Conservation (phyloP, 257 asterid genomes). For the Perilla frutescens region DNA sequence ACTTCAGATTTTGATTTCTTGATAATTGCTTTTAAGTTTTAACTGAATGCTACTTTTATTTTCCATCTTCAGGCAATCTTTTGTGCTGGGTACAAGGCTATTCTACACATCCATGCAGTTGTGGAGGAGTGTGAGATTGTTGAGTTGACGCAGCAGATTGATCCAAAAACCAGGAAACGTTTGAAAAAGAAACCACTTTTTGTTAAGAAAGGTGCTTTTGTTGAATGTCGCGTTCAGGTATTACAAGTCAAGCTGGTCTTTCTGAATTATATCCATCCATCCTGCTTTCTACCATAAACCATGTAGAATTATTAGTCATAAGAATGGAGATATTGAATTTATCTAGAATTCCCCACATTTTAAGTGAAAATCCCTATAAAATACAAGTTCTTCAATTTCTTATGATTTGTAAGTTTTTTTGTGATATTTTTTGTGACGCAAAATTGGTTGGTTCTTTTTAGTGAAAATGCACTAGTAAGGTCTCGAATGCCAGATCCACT, state of each 20-base stretch:
- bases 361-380: neutral
- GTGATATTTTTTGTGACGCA: neutral
- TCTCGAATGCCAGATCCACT: too few relatives aligned
- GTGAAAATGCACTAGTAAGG: too few relatives aligned
- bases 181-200: conserved; percentile 89
- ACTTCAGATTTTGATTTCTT: neutral
- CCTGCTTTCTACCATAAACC: neutral
- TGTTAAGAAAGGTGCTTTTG: conserved; percentile 83
- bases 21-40: neutral
- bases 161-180: conserved; percentile 75
- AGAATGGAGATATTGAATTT: neutral
- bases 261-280: neutral
- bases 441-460: too few relatives aligned
- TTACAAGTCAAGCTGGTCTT: conserved; percentile 10
- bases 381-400: neutral
- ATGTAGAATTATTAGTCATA: neutral
- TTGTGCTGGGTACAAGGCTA: conserved; percentile 99
- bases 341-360: neutral
- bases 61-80: conserved; percentile 73
- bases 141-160: conserved; percentile 77
- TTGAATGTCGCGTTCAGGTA: conserved; percentile 85
- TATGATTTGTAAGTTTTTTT: too few relatives aligned
- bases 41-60: neutral
- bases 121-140: conserved; percentile 97
- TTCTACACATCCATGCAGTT: conserved; percentile 85